Evolutionary conservation across 805 yeast genomes (phyloP), one percentile per base, ranked within the genome.

Genomic region (Lipomyces mesembrius): DNA sequence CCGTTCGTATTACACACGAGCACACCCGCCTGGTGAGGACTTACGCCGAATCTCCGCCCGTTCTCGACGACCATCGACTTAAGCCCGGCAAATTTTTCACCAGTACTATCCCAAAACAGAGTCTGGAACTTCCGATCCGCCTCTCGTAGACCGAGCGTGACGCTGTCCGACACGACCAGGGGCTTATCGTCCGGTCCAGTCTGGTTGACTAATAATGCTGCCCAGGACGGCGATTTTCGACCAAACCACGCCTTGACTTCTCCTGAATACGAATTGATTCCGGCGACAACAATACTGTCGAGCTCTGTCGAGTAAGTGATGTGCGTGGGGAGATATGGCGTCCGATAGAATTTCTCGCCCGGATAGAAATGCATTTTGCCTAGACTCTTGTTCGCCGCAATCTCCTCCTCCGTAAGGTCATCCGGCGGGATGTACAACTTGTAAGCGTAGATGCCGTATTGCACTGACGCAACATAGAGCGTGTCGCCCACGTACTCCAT

Each of bases 321-420:
- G 22, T 65, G 67, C 2, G 64, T 25, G 9, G 71, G 71, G 32
- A 68, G 60, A 39, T 68, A 68, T 20, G 71, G 71, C 20, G 68
- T 67, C 12, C 71, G 58, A 65, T 59, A 67, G 6, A 66, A 53
- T 3, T n/a, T 57, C 57, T 68, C 71, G 39, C 71, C 71, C 22
- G 71, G 71, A 43, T 64, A 67, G 59, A 68, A 68, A 49, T 65
- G 71, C 71, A 68, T 66, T 7, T 62, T 51, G 12, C 71, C 71
- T 9, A 68, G 63, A 49, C 61, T 39, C 52, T 35, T 55, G 64
- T 68, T 68, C 46, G 37, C 61, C 5, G 65, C 71, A n/a, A 68
- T 59, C 29, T 39, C 56, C 46, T 68, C 71, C 7, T 64, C 64
- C 39, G 59, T 60, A 8, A 68, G 32, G 22, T 67, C 68, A 22